phyloP scores from a whole-genome alignment of 352 stramenopile species.

The Phytophthora fragariaefolia region DNA sequence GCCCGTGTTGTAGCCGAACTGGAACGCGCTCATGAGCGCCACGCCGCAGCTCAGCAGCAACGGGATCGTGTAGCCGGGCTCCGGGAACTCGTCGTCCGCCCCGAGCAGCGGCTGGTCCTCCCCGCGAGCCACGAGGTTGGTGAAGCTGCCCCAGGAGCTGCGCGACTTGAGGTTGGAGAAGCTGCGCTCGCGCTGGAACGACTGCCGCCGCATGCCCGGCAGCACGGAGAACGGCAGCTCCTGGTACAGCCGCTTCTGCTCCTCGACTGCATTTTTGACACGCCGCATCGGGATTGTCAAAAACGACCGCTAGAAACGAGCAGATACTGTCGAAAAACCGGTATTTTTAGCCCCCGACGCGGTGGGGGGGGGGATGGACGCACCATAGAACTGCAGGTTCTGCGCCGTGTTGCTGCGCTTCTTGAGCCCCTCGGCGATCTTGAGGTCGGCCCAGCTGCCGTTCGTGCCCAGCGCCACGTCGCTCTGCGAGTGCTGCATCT shows the following conservation, averaged over 20 bases:
- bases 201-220: conserved; percentile 72
- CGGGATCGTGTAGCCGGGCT: conserved; percentile 72
- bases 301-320: no score
- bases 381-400: conserved; percentile 83
- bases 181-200: conserved; percentile 75
- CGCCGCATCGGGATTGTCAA: conserved; percentile 11
- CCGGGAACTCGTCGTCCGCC: conserved; percentile 61
- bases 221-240: conserved; percentile 78
- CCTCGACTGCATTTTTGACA: conserved; percentile 52
- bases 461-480: conserved; percentile 71
- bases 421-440: conserved; percentile 71
- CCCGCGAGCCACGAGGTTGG: conserved; percentile 56
- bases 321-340: conserved; percentile 2
- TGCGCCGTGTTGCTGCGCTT: conserved; percentile 83
- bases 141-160: conserved; percentile 66
- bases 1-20: conserved; percentile 82
- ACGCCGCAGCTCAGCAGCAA: conserved; percentile 72
- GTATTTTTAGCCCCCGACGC: no score
- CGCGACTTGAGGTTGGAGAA: conserved; percentile 73
- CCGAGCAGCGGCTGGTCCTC: conserved; percentile 78
- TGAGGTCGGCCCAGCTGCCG: conserved; percentile 72
- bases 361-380: neutral
- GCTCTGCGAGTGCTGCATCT: conserved; percentile 77
- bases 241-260: conserved; percentile 78
- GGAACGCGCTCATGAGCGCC: conserved; percentile 71